Evolutionary conservation across 257 asterid genomes (phyloP), one percentile per base, ranked within the genome.

Genomic region (Paraleonurus japonicus): DNA sequence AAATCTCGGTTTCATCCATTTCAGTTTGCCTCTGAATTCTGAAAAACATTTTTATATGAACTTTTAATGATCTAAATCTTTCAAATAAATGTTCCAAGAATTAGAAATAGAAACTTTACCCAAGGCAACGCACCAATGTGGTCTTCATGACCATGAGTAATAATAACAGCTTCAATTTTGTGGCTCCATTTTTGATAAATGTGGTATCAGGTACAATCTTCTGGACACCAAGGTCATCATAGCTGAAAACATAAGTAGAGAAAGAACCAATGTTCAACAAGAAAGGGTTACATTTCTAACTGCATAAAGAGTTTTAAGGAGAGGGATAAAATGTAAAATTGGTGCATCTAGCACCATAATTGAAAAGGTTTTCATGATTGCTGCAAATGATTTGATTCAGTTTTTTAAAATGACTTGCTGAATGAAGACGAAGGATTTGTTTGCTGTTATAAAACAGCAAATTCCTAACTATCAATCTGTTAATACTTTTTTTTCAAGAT

Each of bases 111-210:
- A 87, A 86, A 80, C 79, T 86, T 89, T 89, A 95, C 99, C 98
- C 99, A 95, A 77, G 99, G 99, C 90, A 95, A 87, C 64, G 99
- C 99, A 87, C 99, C 99, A 84, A 95, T 95, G 90, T 92, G 99
- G 82, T 95, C 98, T 81, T 95, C 99, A 80, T 95, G 99, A 76
- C 99, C 99, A 80, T 95, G 99, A 69, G 99, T 92, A 74, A 95
- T 92, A 48, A 95, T 75, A 74, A 95, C 99, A 71, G 99, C 99
- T 85, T 95, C 99, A 70, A 95, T 95, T 87, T 95, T 92, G 89
- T 95, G 99, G 81, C 97, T 92, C 99, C 99, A 95, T 81, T 88
- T 69, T 84, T 85, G 53, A 95, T 95, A 78, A 92, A 95, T 30
- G 92, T 88, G 71, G 99, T 95, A 70, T 95, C 99, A 61, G 99